Percentiles rank a stretch among this genome's conserved stretches.
Evolutionary conservation across 257 asterid species (phyloP).

Genomic region (Petunia axillaris): DNA sequence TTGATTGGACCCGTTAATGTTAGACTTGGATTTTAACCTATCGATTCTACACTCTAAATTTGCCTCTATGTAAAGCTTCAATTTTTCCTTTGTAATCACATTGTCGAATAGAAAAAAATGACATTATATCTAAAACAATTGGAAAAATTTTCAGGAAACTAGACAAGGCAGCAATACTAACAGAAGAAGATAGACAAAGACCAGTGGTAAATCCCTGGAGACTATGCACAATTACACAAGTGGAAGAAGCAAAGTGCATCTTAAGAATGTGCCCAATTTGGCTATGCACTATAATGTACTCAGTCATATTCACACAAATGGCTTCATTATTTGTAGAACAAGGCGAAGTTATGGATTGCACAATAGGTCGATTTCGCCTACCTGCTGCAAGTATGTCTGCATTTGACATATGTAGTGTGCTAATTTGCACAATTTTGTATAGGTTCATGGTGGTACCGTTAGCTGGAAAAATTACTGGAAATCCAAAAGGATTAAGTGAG

Average conservation of each 20-base stretch:
- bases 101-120: background rate
- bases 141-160: constrained; percentile 41
- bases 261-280: constrained; percentile 72
- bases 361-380: constrained; percentile 49
- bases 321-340: constrained; percentile 84
- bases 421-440: constrained; percentile 62
- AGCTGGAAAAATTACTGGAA: constrained; percentile 44
- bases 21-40: background rate
- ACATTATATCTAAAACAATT: background rate
- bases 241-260: constrained; percentile 82
- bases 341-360: constrained; percentile 61
- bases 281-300: constrained; percentile 80
- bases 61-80: background rate
- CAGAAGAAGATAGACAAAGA: constrained; percentile 42
- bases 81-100: background rate
- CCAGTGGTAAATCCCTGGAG: constrained; percentile 50
- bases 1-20: no score
- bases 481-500: constrained; percentile 66
- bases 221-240: constrained; percentile 75
- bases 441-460: constrained; percentile 56
- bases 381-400: constrained; percentile 90
- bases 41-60: background rate
- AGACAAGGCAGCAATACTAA: constrained; percentile 64
- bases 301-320: constrained; percentile 82
- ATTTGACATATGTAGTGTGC: constrained; percentile 74